These are phyloP conservation scores for Coemansia pectinata DNA, from an alignment of 192 early-diverging fungal species.

Conservation along the genomic window DNA sequence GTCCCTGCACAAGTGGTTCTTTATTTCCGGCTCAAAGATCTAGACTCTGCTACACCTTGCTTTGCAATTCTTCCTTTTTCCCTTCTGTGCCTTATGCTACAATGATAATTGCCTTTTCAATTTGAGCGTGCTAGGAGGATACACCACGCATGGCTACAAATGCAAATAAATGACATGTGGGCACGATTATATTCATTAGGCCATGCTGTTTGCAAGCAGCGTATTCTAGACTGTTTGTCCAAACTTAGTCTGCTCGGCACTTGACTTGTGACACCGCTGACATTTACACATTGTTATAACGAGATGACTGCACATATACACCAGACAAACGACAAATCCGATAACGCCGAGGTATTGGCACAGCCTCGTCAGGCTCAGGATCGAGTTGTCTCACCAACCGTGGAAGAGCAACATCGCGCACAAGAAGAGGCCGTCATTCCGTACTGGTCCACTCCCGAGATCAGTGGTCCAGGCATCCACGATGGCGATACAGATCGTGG, in stretches of 20 bases:
- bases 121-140: too few species aligned
- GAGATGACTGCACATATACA: not conserved
- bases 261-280: not conserved
- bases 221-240: not conserved
- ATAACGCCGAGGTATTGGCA: not conserved
- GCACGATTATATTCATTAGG: not conserved
- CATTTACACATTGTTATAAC: not conserved
- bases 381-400: not conserved
- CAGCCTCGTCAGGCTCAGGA: not conserved
- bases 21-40: constrained; percentile 76
- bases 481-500: not conserved
- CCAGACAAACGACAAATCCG: not conserved
- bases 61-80: too few species aligned
- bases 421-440: not conserved
- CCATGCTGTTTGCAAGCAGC: not conserved
- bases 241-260: not conserved
- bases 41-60: not conserved
- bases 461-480: not conserved
- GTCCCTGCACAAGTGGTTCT: constrained; percentile 98
- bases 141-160: not conserved
- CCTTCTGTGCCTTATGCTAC: too few species aligned
- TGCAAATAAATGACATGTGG: not conserved
- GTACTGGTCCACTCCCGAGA: not conserved
- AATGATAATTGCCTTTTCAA: too few species aligned
- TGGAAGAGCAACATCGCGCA: not conserved